Evolutionary conservation across 805 yeast species (phyloP), one percentile per base, ranked within the genome.

Genomic region (Crinitomyces ghanaensis): DNA sequence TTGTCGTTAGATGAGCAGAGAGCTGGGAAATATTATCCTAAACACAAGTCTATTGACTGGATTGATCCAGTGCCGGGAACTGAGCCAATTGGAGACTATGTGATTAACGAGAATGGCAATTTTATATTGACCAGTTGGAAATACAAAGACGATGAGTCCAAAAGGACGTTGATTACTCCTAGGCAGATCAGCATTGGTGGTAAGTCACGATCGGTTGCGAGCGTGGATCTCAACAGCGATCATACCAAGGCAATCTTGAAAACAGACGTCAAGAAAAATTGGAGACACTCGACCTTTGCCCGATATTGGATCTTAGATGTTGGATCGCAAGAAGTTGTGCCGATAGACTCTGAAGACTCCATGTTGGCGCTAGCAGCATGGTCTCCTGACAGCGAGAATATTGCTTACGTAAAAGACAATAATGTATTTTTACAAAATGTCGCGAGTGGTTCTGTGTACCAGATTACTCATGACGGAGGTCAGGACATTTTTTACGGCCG

Each of bases 401-500:
- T 84, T 32, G 77, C 88, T 0, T 82, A 68, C 46, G 82, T 84
- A 2, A 56, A 62, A 37, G 69, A 77, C 8, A 77, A 80, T 54
- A 74, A 84, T 48, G 66, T 85, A n/a, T 84, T 63, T 49, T 46
- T 80, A 9, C 64, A 68, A 45, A 53, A 66, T 31, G 43, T 70
- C 0, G 63, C 70, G 22, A 38, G 60, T 2, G 13, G 40, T 33
- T 51, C 13, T 42, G 45, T 59, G 0, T 57, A 47, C 4, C 76
- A 73, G 41, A 57, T 81, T 9, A 80, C 95, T 0, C 39, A 40
- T 26, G 91, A 80, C 48, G 94, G 94, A 11, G 74, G 75, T 21
- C 66, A 62, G 1, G 66, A 72, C 41, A 62, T 82, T 5, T 83
- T 84, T 57, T 79, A 85, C 50, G 95, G 95, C 2, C 76, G 77